A percentile compares a stretch with the other conserved stretches of the same genome.
Conservation (phyloP, 192 early-diverging fungal species). For the Chytriomyces sp. region DNA sequence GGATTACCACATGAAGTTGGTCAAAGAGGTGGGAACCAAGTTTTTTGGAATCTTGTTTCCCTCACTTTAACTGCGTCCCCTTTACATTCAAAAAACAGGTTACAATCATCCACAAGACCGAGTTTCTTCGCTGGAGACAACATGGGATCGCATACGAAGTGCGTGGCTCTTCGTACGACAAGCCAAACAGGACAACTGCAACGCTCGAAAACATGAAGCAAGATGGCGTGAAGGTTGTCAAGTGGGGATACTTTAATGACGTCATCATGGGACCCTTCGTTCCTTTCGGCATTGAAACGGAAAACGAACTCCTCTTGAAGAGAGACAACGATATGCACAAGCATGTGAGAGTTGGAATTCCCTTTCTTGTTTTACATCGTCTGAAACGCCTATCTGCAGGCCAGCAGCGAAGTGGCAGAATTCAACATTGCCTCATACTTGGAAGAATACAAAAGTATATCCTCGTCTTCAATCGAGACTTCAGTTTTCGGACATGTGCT, state of each 20-base stretch:
- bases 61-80: too few relatives aligned
- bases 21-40: slow-evolving; percentile 34
- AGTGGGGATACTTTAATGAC: slow-evolving; percentile 66
- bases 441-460: slow-evolving; percentile 33
- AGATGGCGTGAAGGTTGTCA: slow-evolving; percentile 43
- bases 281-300: slow-evolving; percentile 54
- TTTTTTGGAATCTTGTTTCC: not conserved
- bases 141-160: slow-evolving; percentile 53
- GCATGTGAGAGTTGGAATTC: slow-evolving; percentile 26
- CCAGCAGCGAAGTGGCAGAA: slow-evolving; percentile 33
- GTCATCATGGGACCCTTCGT: slow-evolving; percentile 60
- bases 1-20: slow-evolving; percentile 69
- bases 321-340: slow-evolving; percentile 47
- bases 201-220: slow-evolving; percentile 52
- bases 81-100: slow-evolving; percentile 16
- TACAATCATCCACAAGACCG: slow-evolving; percentile 45
- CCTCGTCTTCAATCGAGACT: not conserved
- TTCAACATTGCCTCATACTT: slow-evolving; percentile 37
- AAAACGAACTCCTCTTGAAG: slow-evolving; percentile 55
- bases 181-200: slow-evolving; percentile 55
- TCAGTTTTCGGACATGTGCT: not conserved
- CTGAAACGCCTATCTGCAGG: not conserved
- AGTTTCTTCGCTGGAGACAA: slow-evolving; percentile 51
- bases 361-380: not conserved
- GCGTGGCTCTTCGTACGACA: slow-evolving; percentile 39